These are phyloP conservation scores for Penicillium sp. DNA, from an alignment of 2,329 filamentous ascomycete species.

Conservation along the genomic window DNA sequence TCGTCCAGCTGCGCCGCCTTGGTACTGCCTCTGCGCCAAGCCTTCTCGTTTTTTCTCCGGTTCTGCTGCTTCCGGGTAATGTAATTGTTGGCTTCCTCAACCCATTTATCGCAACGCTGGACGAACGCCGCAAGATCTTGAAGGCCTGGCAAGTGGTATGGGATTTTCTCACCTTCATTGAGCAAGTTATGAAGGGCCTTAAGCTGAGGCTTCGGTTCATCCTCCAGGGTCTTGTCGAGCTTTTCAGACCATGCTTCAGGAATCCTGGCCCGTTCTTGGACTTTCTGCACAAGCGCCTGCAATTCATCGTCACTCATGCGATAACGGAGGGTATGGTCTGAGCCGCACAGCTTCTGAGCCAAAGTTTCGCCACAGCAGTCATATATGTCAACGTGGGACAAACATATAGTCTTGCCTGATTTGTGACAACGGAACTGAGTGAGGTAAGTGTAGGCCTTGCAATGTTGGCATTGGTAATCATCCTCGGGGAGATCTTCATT, in stretches of 20 bases:
- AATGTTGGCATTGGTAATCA: constrained; percentile 82
- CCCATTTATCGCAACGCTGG: constrained; percentile 93
- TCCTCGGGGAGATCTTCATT: constrained; percentile 76
- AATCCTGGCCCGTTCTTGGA: constrained; percentile 73
- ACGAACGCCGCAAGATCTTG: constrained; percentile 79
- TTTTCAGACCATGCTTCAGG: constrained; percentile 88
- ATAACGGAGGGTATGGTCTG: constrained; percentile 66
- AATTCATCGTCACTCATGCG: constrained; percentile 68
- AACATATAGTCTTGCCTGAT: constrained; percentile 71
- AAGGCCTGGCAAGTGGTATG: constrained; percentile 75
- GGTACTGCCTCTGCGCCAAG: constrained; percentile 62
- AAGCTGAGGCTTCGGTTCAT: constrained; percentile 73
- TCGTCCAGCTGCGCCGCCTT: constrained; percentile 79
- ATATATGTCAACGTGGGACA: constrained; percentile 69
- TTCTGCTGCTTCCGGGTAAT: constrained; percentile 96
- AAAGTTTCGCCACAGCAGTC: constrained; percentile 68
- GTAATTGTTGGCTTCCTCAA: constrained; percentile 92
- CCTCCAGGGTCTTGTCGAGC: constrained; percentile 72
- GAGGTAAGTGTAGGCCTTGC: constrained; percentile 84
- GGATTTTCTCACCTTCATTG: constrained; percentile 91
- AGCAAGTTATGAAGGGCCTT: constrained; percentile 76
- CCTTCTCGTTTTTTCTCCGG: constrained; percentile 85
- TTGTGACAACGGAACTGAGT: constrained; percentile 80
- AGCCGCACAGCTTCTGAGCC: constrained; percentile 57
- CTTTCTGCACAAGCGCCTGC: constrained; percentile 58